Evolutionary conservation across 306 rosid genomes (phyloP).

Genomic region (Canavalia ensiformis): DNA sequence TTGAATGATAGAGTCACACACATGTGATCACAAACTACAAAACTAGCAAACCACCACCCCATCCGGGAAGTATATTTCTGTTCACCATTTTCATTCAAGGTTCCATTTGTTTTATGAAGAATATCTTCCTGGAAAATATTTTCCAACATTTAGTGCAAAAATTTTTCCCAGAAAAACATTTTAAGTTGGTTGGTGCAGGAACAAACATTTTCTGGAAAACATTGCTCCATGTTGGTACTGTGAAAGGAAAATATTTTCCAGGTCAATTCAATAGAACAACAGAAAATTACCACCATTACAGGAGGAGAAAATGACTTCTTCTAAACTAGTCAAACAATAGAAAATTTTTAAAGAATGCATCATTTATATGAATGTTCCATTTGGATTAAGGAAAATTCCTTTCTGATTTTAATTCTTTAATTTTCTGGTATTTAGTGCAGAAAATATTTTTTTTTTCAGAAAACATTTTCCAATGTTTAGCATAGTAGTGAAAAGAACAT

Average conservation of each 20-base stretch:
- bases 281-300: constrained; percentile 1
- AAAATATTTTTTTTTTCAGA: background rate
- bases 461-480: background rate
- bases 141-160: background rate
- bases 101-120: background rate
- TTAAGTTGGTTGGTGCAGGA: background rate
- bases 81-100: background rate
- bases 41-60: constrained; percentile 14
- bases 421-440: background rate
- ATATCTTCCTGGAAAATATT: background rate
- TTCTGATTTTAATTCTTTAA: background rate
- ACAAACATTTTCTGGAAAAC: background rate
- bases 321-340: background rate
- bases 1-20: constrained; percentile 31
- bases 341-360: background rate
- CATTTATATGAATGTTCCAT: background rate
- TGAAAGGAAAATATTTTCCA: background rate
- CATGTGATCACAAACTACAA: constrained; percentile 2
- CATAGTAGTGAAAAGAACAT: background rate
- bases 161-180: background rate
- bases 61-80: background rate
- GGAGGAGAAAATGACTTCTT: constrained; percentile 3
- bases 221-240: background rate
- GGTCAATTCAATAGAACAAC: background rate
- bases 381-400: background rate